Percentiles rank a stretch among this genome's conserved stretches.
These are phyloP conservation scores for Phytophthora vignae DNA, from an alignment of 352 stramenopile genomes.

Conservation along the genomic window DNA sequence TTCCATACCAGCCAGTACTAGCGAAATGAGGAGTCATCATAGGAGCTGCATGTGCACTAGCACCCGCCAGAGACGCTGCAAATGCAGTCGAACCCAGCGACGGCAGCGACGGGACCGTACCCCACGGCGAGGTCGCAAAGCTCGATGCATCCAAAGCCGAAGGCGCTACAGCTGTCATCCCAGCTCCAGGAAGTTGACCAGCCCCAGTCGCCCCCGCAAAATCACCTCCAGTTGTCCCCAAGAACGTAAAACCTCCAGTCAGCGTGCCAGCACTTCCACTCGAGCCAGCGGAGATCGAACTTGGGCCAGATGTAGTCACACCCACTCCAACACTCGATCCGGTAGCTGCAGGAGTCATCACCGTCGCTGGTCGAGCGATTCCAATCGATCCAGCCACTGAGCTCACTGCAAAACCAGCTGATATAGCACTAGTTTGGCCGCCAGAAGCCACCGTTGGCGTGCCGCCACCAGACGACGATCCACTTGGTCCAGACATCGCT, in stretches of 20 bases:
- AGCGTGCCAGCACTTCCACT: not conserved
- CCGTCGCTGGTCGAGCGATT: not conserved
- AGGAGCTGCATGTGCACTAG: no score
- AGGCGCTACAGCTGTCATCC: no score
- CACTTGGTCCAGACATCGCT: conserved; percentile 4
- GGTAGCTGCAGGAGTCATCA: not conserved
- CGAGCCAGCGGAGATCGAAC: not conserved
- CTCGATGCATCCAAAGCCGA: no score
- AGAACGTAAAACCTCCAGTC: not conserved
- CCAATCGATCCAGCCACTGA: not conserved
- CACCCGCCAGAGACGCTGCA: no score
- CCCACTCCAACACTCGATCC: not conserved
- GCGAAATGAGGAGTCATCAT: no score
- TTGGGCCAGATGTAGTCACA: not conserved
- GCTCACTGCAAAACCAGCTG: not conserved
- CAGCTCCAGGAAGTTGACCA: not conserved
- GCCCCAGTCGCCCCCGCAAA: not conserved
- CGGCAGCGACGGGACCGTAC: no score
- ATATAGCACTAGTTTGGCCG: not conserved
- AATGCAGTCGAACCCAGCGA: no score
- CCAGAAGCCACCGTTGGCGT: conserved; percentile 2
- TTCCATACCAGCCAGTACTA: no score
- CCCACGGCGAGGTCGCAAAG: no score
- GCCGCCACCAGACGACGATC: not conserved
- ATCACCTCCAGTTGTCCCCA: not conserved